Percentiles rank a stretch among this genome's conserved stretches.
phyloP scores from a whole-genome alignment of 441 rosid species.

The Biscutella laevigata region DNA sequence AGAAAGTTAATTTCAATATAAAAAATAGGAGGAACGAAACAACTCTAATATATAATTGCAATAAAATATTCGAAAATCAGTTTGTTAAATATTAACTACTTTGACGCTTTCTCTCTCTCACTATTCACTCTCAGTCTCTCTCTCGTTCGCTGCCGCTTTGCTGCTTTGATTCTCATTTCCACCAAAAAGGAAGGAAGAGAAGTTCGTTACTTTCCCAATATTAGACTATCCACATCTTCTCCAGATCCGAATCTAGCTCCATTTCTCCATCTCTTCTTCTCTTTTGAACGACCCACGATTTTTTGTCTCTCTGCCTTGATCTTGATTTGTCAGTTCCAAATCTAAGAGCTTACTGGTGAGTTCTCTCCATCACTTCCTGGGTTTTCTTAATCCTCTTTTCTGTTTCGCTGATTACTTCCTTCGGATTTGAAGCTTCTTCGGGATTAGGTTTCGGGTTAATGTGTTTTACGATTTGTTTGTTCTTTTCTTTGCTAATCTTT shows the following conservation, averaged over 20 bases:
- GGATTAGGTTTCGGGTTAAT: not conserved
- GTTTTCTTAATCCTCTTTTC: not conserved
- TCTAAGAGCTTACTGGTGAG: not conserved
- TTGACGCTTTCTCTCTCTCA: constrained; percentile 2
- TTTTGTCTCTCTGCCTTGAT: not conserved
- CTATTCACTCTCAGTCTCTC: not conserved
- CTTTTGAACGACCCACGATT: no score
- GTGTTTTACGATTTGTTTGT: no score
- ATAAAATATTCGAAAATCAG: no score
- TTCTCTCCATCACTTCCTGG: not conserved
- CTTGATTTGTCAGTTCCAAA: not conserved
- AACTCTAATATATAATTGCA: no score
- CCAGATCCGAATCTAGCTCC: constrained; percentile 21
- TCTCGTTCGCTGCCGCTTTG: not conserved
- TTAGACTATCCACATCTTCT: not conserved
- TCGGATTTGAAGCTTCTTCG: not conserved
- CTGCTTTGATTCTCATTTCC: not conserved
- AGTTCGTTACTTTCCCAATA: constrained; percentile 6
- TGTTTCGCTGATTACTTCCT: not conserved
- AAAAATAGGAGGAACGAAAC: no score
- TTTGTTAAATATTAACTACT: not conserved
- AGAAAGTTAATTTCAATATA: no score
- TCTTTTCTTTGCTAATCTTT: not conserved
- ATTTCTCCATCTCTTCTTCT: no score
- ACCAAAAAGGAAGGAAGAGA: constrained; percentile 12